A percentile compares a stretch with the other conserved stretches of the same genome.
Conservation (phyloP, 176 grass and related monocot species). For the Melocanna baccifera region DNA sequence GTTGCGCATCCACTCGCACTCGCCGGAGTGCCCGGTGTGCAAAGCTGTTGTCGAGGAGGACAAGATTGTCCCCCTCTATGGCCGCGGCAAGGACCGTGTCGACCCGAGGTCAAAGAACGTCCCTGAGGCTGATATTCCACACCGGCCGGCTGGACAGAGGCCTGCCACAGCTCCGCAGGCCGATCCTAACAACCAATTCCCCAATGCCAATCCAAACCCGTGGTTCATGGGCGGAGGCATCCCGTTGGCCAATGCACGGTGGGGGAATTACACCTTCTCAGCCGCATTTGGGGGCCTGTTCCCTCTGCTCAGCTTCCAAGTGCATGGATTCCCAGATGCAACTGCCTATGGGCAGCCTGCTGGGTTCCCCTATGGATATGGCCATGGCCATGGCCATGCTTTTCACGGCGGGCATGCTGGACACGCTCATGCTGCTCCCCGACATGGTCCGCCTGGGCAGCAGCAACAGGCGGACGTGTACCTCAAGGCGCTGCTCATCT, state of each 20-base stretch:
- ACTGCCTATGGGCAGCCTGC: constrained; percentile 63
- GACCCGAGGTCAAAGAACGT: constrained; percentile 67
- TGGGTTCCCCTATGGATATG: constrained; percentile 68
- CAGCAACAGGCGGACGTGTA: constrained; percentile 82
- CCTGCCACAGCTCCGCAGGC: constrained; percentile 56
- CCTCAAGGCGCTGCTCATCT: constrained; percentile 73
- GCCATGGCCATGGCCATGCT: constrained; percentile 44
- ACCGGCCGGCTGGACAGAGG: constrained; percentile 66
- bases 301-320: constrained; percentile 82
- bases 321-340: constrained; percentile 70
- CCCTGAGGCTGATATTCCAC: constrained; percentile 60
- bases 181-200: constrained; percentile 50
- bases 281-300: constrained; percentile 69
- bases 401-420: constrained; percentile 51
- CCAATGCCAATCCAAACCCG: constrained; percentile 47
- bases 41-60: constrained; percentile 78
- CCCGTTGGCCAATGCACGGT: constrained; percentile 43
- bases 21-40: constrained; percentile 83
- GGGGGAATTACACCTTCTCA: constrained; percentile 83
- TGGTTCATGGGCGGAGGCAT: constrained; percentile 60
- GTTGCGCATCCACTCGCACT: constrained; percentile 68
- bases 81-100: constrained; percentile 69
- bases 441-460: constrained; percentile 38
- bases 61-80: constrained; percentile 74
- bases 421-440: constrained; percentile 53